These are phyloP conservation scores for Naganishia sp. DNA, from an alignment of 1,284 basidiomycete species.

Conservation along the genomic window DNA sequence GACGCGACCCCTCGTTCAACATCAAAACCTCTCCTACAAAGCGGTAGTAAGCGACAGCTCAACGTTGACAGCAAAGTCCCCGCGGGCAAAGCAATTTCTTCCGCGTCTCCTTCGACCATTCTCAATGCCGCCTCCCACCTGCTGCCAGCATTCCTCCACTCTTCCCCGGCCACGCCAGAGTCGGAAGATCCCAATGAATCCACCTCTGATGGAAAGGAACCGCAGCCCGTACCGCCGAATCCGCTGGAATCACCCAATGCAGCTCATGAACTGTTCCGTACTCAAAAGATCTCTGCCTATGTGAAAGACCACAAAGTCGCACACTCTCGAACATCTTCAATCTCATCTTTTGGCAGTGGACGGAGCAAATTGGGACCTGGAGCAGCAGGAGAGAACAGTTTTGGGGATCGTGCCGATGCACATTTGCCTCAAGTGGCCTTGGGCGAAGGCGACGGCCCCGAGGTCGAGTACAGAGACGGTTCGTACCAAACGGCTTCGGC, in stretches of 20 bases:
- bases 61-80: constrained; percentile 12
- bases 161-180: constrained; percentile 1
- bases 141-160: constrained; percentile 36
- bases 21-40: not conserved
- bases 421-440: constrained; percentile 58
- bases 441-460: constrained; percentile 61
- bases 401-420: constrained; percentile 57
- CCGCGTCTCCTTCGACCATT: constrained; percentile 36
- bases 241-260: constrained; percentile 37
- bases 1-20: constrained; percentile 2
- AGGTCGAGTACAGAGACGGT: constrained; percentile 66
- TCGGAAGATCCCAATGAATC: not conserved
- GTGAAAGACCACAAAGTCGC: constrained; percentile 7
- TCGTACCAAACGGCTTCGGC: not conserved
- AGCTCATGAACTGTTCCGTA: constrained; percentile 11
- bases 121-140: constrained; percentile 38
- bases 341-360: constrained; percentile 4
- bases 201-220: constrained; percentile 11
- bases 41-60: not conserved
- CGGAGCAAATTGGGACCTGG: constrained; percentile 18
- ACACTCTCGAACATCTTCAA: constrained; percentile 5
- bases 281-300: constrained; percentile 22
- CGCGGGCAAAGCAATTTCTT: constrained; percentile 22
- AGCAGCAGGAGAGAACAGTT: constrained; percentile 2
- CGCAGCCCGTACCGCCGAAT: constrained; percentile 40